Conservation (phyloP, 164 flowering plant species). For the Litsea cubeba region DNA sequence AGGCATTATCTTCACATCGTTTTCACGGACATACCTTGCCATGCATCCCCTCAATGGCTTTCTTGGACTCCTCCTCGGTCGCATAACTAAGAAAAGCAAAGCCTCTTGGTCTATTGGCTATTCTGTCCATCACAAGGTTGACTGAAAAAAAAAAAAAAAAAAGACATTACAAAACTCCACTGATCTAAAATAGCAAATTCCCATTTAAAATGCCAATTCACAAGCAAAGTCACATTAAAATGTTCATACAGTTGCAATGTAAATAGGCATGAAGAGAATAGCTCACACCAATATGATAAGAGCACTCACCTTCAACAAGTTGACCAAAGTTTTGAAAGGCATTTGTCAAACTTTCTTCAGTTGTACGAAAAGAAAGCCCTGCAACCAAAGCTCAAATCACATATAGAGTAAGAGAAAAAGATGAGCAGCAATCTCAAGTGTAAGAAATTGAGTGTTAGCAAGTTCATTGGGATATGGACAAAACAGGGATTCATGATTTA, state of each 20-base stretch:
- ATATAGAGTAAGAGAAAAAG: not conserved
- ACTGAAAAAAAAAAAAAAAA: slow-evolving; percentile 32
- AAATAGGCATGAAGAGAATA: not conserved
- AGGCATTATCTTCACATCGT: not conserved
- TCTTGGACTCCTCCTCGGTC: slow-evolving; percentile 75
- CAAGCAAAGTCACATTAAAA: too few species aligned
- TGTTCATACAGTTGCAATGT: not conserved
- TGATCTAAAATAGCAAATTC: not conserved
- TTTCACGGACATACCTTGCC: slow-evolving; percentile 59
- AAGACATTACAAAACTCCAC: not conserved
- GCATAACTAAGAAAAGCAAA: slow-evolving; percentile 84
- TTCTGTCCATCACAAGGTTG: slow-evolving; percentile 85
- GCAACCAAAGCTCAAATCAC: slow-evolving; percentile 7
- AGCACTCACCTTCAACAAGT: slow-evolving; percentile 60
- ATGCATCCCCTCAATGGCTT: slow-evolving; percentile 94
- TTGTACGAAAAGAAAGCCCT: slow-evolving; percentile 93
- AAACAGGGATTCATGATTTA: too few species aligned
- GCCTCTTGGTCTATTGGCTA: slow-evolving; percentile 92
- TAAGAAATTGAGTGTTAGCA: not conserved
- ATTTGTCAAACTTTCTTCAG: slow-evolving; percentile 70
- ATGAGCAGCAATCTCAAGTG: not conserved
- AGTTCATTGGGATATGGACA: too few species aligned
- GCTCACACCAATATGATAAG: not conserved
- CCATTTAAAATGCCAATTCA: not conserved
- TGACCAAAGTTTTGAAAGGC: slow-evolving; percentile 74